Percentiles rank a stretch among this genome's conserved stretches.
phyloP scores from a whole-genome alignment of 2,329 filamentous ascomycete species.

The Erysiphe pulchra region DNA sequence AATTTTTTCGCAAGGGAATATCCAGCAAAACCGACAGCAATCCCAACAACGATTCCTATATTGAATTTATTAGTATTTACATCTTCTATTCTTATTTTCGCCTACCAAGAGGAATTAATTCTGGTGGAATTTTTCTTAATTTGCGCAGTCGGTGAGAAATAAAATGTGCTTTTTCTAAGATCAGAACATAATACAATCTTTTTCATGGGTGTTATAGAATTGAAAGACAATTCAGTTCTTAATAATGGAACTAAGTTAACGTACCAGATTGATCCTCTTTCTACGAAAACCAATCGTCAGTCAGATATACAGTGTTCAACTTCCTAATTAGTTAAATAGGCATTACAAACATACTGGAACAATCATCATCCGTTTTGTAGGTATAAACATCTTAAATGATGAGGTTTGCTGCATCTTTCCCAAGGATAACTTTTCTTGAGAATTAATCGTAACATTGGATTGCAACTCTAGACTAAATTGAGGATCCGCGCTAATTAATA shows the following conservation, averaged over 20 bases:
- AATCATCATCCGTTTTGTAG: slow-evolving; percentile 40
- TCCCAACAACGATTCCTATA: slow-evolving; percentile 56
- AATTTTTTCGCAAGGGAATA: slow-evolving; percentile 74
- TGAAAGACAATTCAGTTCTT: not conserved
- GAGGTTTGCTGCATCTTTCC: slow-evolving; percentile 22
- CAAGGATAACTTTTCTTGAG: no score
- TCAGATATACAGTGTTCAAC: slow-evolving; percentile 3
- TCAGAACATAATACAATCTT: slow-evolving; percentile 4
- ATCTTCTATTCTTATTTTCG: slow-evolving; percentile 4
- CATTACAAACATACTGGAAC: slow-evolving; percentile 35
- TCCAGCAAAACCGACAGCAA: slow-evolving; percentile 52
- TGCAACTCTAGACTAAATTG: not conserved
- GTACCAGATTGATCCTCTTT: slow-evolving; percentile 42
- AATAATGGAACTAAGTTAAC: slow-evolving; percentile 14
- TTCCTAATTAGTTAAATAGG: no score
- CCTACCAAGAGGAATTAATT: slow-evolving; percentile 85
- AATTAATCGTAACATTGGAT: no score
- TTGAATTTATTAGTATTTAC: not conserved
- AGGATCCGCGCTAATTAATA: not conserved
- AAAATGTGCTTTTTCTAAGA: slow-evolving; percentile 47
- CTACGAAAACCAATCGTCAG: slow-evolving; percentile 17
- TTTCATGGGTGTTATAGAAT: not conserved
- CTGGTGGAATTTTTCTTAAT: slow-evolving; percentile 71
- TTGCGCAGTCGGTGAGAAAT: slow-evolving; percentile 84
- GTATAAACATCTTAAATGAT: slow-evolving; percentile 39